Conservation (phyloP, 225 moss, liverwort and hornwort species). For the Polytrichum formosum region DNA sequence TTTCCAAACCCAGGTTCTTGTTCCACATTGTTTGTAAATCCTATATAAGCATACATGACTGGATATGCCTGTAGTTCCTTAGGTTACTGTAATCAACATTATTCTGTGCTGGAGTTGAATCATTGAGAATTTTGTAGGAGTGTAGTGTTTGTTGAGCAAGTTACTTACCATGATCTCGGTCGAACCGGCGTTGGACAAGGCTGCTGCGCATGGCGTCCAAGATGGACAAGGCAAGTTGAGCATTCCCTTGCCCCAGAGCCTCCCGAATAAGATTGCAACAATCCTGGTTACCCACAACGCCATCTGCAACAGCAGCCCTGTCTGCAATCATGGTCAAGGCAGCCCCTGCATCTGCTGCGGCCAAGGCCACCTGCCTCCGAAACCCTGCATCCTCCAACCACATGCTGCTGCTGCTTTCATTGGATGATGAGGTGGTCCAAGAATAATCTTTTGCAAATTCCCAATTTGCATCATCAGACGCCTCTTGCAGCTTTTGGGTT, state of each 20-base stretch:
- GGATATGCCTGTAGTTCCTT: no score
- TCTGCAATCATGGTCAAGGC: slow-evolving; percentile 67
- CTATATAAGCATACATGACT: no score
- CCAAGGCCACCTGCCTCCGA: slow-evolving; percentile 54
- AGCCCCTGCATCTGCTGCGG: slow-evolving; percentile 55
- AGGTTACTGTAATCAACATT: no score
- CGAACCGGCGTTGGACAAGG: slow-evolving; percentile 67
- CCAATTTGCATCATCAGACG: not conserved
- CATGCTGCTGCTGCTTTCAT: slow-evolving; percentile 2
- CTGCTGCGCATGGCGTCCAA: slow-evolving; percentile 85
- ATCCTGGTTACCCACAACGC: slow-evolving; percentile 47
- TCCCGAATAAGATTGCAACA: slow-evolving; percentile 71
- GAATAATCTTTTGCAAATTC: not conserved
- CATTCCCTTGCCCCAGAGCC: slow-evolving; percentile 70
- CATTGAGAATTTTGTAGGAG: no score
- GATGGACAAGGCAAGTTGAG: slow-evolving; percentile 77
- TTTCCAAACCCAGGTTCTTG: not conserved
- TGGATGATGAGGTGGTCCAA: not conserved
- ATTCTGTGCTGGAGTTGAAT: no score
- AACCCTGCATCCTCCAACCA: slow-evolving; percentile 53
- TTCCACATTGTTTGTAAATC: no score
- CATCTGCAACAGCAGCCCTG: slow-evolving; percentile 30
- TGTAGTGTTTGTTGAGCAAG: no score
- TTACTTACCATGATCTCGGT: slow-evolving; percentile 49
- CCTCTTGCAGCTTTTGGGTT: slow-evolving; percentile 9